Percentiles rank a stretch among this genome's conserved stretches.
Conservation (phyloP, 2,329 filamentous ascomycete genomes). For the Penicillium sp. region DNA sequence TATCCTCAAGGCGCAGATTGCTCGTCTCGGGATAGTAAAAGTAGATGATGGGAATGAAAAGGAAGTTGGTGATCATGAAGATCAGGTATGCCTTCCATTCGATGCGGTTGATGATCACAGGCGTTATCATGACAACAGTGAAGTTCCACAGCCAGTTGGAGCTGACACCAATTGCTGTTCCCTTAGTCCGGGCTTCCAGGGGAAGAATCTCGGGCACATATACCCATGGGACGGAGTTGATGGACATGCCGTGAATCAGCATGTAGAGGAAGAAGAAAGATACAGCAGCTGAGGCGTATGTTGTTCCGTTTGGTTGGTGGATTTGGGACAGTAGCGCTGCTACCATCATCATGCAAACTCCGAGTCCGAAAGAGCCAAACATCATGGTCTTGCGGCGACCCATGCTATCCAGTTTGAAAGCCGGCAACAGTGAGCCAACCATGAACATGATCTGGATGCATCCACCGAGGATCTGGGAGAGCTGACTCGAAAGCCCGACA, state of each 20-base stretch:
- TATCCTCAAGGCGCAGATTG: conserved; percentile 14
- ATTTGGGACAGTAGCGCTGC: conserved; percentile 13
- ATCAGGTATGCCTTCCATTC: conserved; percentile 40
- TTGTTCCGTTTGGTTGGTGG: conserved; percentile 28
- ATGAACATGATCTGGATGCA: conserved; percentile 32
- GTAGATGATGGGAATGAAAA: conserved; percentile 30
- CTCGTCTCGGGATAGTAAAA: conserved; percentile 18
- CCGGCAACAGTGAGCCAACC: conserved; percentile 44
- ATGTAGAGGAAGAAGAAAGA: conserved; percentile 53
- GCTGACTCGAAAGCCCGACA: conserved; percentile 24
- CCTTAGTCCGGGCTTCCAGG: conserved; percentile 52
- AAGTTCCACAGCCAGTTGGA: conserved; percentile 18
- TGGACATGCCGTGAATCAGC: conserved; percentile 46
- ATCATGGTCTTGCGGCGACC: conserved; percentile 40
- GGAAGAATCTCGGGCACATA: conserved; percentile 55
- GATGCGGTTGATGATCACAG: conserved; percentile 25
- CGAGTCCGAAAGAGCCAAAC: conserved; percentile 33
- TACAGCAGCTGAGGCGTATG: conserved; percentile 49
- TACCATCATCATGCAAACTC: conserved; percentile 41
- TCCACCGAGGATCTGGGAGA: conserved; percentile 27
- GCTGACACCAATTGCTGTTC: conserved; percentile 38
- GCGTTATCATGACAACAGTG: conserved; percentile 14
- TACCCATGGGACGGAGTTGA: conserved; percentile 54
- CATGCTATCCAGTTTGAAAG: conserved; percentile 48
- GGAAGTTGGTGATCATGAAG: conserved; percentile 38